Conservation (phyloP, 2,329 filamentous ascomycete genomes). For the Colletotrichum orchidophilum region DNA sequence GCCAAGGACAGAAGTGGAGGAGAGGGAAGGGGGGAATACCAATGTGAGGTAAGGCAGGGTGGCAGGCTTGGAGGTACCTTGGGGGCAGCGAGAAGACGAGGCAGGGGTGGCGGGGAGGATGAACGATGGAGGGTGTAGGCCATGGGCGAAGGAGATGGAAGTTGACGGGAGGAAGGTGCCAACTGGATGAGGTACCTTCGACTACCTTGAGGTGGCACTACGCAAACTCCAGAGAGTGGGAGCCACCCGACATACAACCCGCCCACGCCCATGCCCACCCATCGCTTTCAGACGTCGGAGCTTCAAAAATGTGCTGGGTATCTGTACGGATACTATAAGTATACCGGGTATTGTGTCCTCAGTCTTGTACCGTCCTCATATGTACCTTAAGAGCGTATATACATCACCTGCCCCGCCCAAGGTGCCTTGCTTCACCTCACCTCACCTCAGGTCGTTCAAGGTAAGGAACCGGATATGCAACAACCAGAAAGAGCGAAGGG, state of each 20-base stretch:
- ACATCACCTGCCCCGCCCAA: not conserved
- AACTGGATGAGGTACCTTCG: not conserved
- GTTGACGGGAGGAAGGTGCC: not conserved
- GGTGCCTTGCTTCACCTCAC: not conserved
- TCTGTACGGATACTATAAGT: too few relatives aligned
- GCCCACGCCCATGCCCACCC: not conserved
- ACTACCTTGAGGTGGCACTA: not conserved
- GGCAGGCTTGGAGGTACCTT: not conserved
- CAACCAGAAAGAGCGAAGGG: not conserved
- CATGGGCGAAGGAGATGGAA: not conserved
- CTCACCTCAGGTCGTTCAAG: not conserved
- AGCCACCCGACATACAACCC: not conserved
- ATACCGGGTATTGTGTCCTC: not conserved
- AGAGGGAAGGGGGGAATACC: slow-evolving; percentile 8
- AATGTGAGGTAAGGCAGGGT: slow-evolving; percentile 3
- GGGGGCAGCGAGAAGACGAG: not conserved
- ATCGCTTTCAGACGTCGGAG: not conserved
- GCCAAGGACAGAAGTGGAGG: slow-evolving; percentile 29
- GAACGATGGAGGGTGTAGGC: not conserved
- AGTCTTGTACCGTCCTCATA: too few relatives aligned
- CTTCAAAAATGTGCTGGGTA: not conserved
- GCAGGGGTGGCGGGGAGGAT: not conserved
- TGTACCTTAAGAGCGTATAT: not conserved
- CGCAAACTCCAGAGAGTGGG: too few relatives aligned
- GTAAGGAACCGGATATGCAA: not conserved